Conservation (phyloP, 192 early-diverging fungal species). For the Backusella tarrabulga region DNA sequence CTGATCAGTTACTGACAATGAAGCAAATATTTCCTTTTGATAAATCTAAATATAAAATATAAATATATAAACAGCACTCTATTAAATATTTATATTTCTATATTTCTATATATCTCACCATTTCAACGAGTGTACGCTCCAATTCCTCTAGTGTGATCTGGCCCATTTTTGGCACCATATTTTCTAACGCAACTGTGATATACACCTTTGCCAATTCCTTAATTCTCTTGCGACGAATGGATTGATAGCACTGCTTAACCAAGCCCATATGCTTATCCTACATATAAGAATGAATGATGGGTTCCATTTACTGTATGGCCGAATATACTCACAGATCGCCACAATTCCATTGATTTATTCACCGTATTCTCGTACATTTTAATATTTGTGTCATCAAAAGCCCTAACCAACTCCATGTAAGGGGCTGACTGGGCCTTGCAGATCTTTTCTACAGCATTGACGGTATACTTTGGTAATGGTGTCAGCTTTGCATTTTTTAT, state of each 20-base stretch:
- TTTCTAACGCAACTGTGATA: slow-evolving; percentile 66
- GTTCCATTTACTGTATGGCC: no score
- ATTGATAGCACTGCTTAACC: slow-evolving; percentile 46
- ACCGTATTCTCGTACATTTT: slow-evolving; percentile 44
- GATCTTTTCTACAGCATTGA: slow-evolving; percentile 43
- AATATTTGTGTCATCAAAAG: slow-evolving; percentile 53
- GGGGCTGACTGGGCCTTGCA: slow-evolving; percentile 34
- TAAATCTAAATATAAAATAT: slow-evolving; percentile 39
- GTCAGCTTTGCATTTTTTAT: slow-evolving; percentile 54
- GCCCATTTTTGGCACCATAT: slow-evolving; percentile 63
- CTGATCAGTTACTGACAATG: slow-evolving; percentile 43
- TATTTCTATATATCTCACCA: slow-evolving; percentile 42
- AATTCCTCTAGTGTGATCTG: slow-evolving; percentile 40
- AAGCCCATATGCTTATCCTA: slow-evolving; percentile 67
- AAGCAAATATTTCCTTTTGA: slow-evolving; percentile 48
- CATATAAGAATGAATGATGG: slow-evolving; percentile 10
- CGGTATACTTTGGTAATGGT: slow-evolving; percentile 53
- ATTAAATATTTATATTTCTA: background rate
- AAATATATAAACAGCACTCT: background rate
- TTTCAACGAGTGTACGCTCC: slow-evolving; percentile 53
- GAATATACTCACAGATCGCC: slow-evolving; percentile 28
- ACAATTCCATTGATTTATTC: slow-evolving; percentile 32
- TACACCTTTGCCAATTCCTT: slow-evolving; percentile 77
- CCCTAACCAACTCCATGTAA: slow-evolving; percentile 60
- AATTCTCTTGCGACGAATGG: slow-evolving; percentile 56